These are phyloP conservation scores for Tubosaeta brunneosetosa DNA, from an alignment of 768 basidiomycete species.

Conservation along the genomic window DNA sequence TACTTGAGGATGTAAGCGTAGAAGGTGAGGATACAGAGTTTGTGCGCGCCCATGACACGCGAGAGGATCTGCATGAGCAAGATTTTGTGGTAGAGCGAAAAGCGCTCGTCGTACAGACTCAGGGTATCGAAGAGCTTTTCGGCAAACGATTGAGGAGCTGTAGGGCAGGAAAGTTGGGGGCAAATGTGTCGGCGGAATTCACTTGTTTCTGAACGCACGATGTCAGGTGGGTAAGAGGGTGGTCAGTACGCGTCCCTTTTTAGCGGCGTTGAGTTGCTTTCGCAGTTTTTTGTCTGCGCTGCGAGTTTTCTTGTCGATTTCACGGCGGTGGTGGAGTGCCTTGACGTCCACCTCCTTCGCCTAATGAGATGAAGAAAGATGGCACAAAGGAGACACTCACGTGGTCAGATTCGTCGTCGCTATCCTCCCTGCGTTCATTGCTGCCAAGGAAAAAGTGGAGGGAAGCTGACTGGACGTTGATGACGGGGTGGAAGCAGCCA, in stretches of 20 bases:
- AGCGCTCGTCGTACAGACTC: constrained; percentile 86
- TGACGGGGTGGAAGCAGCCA: constrained; percentile 89
- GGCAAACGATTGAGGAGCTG: constrained; percentile 92
- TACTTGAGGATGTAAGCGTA: constrained; percentile 97
- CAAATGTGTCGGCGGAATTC: constrained; percentile 22
- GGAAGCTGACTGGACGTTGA: constrained; percentile 92
- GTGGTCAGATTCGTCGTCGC: constrained; percentile 65
- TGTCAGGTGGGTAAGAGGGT: neutral
- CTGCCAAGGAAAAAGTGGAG: constrained; percentile 95
- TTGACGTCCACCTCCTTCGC: constrained; percentile 60
- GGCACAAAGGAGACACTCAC: neutral
- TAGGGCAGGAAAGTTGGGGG: constrained; percentile 84
- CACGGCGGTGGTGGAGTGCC: constrained; percentile 77
- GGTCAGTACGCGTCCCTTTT: constrained; percentile 47
- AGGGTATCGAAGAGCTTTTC: constrained; percentile 90
- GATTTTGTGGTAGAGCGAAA: constrained; percentile 94
- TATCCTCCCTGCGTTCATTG: constrained; percentile 70
- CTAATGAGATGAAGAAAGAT: constrained; percentile 3
- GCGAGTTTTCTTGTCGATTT: constrained; percentile 89
- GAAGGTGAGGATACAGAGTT: constrained; percentile 88
- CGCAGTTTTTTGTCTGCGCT: constrained; percentile 77
- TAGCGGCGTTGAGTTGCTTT: constrained; percentile 67
- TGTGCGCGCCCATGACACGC: constrained; percentile 89
- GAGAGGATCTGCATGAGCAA: constrained; percentile 95
- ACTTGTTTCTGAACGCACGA: constrained; percentile 39